Evolutionary conservation across 148 eudicot genomes (phyloP), one percentile per base, ranked within the genome.

Genomic region (Rhododendron molle): DNA sequence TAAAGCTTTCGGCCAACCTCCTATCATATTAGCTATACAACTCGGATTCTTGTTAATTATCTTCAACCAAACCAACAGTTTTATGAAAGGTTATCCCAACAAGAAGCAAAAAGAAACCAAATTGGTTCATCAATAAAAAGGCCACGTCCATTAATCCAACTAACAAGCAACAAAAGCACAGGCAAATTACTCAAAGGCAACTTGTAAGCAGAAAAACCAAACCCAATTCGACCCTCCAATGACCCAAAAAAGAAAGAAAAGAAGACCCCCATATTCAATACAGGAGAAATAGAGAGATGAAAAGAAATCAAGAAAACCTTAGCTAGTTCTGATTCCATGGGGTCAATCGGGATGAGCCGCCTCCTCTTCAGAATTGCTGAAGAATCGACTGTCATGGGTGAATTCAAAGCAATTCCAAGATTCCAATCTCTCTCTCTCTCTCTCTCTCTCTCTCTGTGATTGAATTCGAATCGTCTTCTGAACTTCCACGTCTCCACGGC

Each of bases 281-380:
- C 16, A 52, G 21, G 76, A 43, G 7, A 20, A 54, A 15, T n/a
- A 58, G 23, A 28, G 16, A 74, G n/a, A 81, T 23, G 7, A 72
- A 38, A 38, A 28, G 40, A 28, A 73, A 30, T n/a, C 65, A 65
- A 43, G 28, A 18, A 52, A 43, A 90, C 92, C 91, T 88, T 87
- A n/a, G 89, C 87, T 34, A 87, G 69, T 80, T 89, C 86, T 2
- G 83, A 44, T 14, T 91, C 92, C 93, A 91, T 91, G 26, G 88
- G 88, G 81, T 88, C 88, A 52, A 87, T 38, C 69, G 86, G 40
- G 34, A 81, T 49, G 60, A 86, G 78, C 46, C 90, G 85, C 50
- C 87, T 62, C 36, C 92, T 89, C 82, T 91, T 91, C 83, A 32
- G 49, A 84, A 87, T 28, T 32, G 85, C 82, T 32, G 88, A 73